Evolutionary conservation across 2,329 filamentous ascomycete species (phyloP), one percentile per base, ranked within the genome.

Genomic region (Xylariaceae sp.): DNA sequence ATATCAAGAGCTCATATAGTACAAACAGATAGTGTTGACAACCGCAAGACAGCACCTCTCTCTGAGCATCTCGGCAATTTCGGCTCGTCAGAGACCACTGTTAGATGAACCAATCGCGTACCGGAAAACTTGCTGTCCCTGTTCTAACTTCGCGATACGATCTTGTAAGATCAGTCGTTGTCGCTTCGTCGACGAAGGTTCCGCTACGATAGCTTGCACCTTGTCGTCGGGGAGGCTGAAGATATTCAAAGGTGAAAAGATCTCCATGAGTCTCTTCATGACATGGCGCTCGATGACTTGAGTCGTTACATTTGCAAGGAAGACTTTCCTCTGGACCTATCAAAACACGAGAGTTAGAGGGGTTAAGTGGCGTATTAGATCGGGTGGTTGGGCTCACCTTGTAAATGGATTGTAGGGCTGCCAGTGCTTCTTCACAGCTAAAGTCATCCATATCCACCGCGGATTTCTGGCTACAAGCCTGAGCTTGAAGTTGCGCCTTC

Each of bases 91-190:
- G 22, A 7, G 22, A 28, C 22, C 22, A 28, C 22, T 28, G 22
- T 4, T 28, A 38, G 4, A 5, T 13, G 34, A 38, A 9, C 45
- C 45, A 22, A 53, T 48, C 46, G 64, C 59, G 28, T 48, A 43
- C 40, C 54, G 56, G 36, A 67, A 66, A 16, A 66, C 65, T 10
- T 57, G 51, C 36, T 57, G 57, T 11, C 66, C 64, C 6, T 64
- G 60, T 43, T 64, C 49, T 38, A 69, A 48, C 50, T 63, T 68
- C 45, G 48, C 53, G 17, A 68, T 59, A 1, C 57, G 57, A 16
- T 67, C 62, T 42, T 55, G 47, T 5, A 69, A 53, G 22, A 60
- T 58, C 9, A 50, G 56, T 17, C 66, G 48, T 33, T 63, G 53
- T 4, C 61, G 51, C 43, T 55, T 59, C 0, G 57, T 49, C 1